Evolutionary conservation across 257 asterid species (phyloP).

Genomic region (Mitragyna speciosa): DNA sequence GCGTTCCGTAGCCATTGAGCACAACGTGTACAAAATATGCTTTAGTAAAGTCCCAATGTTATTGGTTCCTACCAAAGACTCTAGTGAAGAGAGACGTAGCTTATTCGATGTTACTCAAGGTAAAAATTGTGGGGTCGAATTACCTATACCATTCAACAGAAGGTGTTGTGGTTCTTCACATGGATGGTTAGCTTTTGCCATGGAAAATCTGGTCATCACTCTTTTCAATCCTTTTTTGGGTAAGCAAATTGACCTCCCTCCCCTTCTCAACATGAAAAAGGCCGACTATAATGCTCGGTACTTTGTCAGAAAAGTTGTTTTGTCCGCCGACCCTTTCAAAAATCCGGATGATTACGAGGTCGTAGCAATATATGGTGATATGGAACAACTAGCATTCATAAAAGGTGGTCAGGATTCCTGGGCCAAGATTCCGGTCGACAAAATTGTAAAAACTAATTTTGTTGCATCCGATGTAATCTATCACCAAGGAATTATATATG

Average conservation of each 20-base stretch:
- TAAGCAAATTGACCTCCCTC: background rate
- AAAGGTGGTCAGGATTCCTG: background rate
- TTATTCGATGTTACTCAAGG: background rate
- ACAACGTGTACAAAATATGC: background rate
- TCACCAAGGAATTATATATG: background rate
- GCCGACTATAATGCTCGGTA: background rate
- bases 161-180: background rate
- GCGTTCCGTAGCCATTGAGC: too few species aligned
- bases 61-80: background rate
- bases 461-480: background rate
- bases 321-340: background rate
- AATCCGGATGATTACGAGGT: background rate
- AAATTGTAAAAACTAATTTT: background rate
- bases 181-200: slow-evolving; percentile 1
- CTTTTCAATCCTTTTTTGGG: background rate
- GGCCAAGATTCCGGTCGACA: background rate
- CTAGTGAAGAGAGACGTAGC: background rate
- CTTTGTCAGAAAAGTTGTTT: background rate
- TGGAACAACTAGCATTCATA: background rate
- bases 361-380: background rate
- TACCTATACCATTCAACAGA: background rate
- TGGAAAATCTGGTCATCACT: background rate
- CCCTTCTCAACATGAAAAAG: background rate
- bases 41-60: background rate
- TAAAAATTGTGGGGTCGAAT: background rate